These are phyloP conservation scores for Strigomonas culicis DNA, from an alignment of 208 protist genomes.

Conservation along the genomic window DNA sequence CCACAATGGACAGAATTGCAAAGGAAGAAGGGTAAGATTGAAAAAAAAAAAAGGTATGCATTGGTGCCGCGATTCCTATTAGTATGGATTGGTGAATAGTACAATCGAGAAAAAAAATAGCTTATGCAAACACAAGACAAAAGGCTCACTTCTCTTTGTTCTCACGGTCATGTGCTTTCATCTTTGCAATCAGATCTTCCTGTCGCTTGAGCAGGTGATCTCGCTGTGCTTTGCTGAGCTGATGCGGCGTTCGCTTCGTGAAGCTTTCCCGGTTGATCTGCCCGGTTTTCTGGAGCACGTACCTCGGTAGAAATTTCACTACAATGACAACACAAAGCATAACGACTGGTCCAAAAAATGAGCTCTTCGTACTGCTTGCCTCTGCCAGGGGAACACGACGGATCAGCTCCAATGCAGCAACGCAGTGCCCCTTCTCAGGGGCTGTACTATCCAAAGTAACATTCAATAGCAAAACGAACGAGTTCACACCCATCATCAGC, in stretches of 20 bases:
- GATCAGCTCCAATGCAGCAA: too few species aligned
- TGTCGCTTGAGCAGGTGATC: constrained; percentile 41
- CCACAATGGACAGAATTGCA: too few species aligned
- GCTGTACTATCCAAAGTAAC: too few species aligned
- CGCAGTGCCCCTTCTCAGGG: too few species aligned
- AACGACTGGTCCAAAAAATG: constrained; percentile 9
- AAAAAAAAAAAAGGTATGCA: constrained; percentile 1
- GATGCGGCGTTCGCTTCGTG: constrained; percentile 11
- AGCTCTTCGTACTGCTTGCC: background rate
- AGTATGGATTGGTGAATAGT: too few species aligned
- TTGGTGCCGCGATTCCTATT: background rate
- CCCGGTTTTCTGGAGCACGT: constrained; percentile 27
- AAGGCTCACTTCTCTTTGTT: constrained; percentile 3
- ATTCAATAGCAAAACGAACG: too few species aligned
- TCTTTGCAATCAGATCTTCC: constrained; percentile 51
- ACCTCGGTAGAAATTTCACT: constrained; percentile 29
- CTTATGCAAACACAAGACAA: background rate
- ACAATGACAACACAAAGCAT: constrained; percentile 38
- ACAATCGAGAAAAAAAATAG: background rate
- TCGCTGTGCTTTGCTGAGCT: constrained; percentile 22
- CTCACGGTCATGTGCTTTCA: constrained; percentile 54
- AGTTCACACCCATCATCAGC: too few species aligned
- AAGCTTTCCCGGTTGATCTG: constrained; percentile 24
- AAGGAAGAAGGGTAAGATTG: background rate
- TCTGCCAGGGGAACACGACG: constrained; percentile 3